Conservation (phyloP, 805 yeast species). For the Blastobotrys mokoenaii region DNA sequence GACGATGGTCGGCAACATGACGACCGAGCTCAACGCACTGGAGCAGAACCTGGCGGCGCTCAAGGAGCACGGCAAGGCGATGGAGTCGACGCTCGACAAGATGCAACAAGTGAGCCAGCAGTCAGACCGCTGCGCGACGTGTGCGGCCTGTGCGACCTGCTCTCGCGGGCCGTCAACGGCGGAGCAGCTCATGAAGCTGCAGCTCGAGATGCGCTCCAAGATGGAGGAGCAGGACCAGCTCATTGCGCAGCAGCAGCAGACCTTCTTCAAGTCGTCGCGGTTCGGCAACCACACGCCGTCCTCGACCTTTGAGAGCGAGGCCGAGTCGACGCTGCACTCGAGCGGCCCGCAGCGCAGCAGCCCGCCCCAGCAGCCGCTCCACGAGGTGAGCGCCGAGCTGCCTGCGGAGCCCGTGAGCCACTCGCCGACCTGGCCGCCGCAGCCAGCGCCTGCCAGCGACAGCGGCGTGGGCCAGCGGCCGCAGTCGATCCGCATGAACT, state of each 20-base stretch:
- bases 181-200: too few relatives aligned
- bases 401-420: too few relatives aligned
- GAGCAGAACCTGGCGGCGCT: slow-evolving; percentile 10
- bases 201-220: too few relatives aligned
- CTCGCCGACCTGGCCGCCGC: background rate
- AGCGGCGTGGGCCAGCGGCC: background rate
- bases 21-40: slow-evolving; percentile 16
- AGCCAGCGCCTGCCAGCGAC: background rate
- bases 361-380: too few relatives aligned
- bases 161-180: slow-evolving; percentile 4
- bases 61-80: slow-evolving; percentile 13
- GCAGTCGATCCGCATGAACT: slow-evolving; percentile 1
- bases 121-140: slow-evolving; percentile 3
- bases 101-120: slow-evolving; percentile 4
- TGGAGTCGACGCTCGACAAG: slow-evolving; percentile 8
- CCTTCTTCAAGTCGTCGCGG: too few relatives aligned
- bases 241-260: too few relatives aligned
- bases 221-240: too few relatives aligned
- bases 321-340: too few relatives aligned
- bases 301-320: too few relatives aligned
- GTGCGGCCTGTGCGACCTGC: slow-evolving; percentile 2
- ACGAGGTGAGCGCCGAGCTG: too few relatives aligned
- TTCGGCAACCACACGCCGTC: too few relatives aligned
- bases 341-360: too few relatives aligned
- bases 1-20: slow-evolving; percentile 16